Evolutionary conservation across 176 grass and related monocot genomes (phyloP).

Genomic region (Avena atlantica): DNA sequence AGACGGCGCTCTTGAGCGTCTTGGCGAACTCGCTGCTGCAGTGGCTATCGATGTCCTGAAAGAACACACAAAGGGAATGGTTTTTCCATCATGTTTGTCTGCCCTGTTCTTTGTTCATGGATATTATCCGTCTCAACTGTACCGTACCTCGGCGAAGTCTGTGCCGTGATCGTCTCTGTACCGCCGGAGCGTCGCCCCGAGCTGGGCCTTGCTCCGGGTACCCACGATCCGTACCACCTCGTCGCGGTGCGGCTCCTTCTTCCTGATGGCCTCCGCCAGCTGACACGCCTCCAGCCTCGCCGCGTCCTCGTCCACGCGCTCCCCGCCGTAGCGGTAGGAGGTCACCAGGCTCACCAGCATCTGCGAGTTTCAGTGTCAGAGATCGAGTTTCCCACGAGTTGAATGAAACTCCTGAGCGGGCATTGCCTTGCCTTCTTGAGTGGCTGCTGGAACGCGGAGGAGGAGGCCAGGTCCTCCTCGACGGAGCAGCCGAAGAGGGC

Average conservation of each 20-base stretch:
- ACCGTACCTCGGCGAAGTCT: constrained; percentile 43
- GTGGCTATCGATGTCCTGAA: constrained; percentile 61
- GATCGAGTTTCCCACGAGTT: no score
- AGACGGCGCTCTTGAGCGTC: constrained; percentile 60
- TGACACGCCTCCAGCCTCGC: constrained; percentile 42
- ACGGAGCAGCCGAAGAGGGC: constrained; percentile 70
- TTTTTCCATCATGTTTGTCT: neutral
- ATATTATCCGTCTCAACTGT: no score
- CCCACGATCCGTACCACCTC: constrained; percentile 50
- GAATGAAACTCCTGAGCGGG: neutral
- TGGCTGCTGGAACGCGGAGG: constrained; percentile 44
- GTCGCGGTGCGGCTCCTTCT: constrained; percentile 31
- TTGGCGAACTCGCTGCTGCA: constrained; percentile 48
- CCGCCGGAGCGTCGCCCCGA: constrained; percentile 41
- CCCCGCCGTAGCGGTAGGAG: constrained; percentile 59
- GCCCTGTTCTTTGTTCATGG: neutral
- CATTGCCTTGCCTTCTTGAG: constrained; percentile 59
- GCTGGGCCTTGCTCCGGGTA: constrained; percentile 56
- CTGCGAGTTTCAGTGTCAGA: neutral
- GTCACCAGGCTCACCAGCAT: constrained; percentile 51
- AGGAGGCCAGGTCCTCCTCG: constrained; percentile 70
- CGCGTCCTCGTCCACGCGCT: constrained; percentile 42
- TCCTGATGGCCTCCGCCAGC: constrained; percentile 45
- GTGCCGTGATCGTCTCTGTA: constrained; percentile 43
- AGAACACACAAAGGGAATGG: neutral